Evolutionary conservation across 352 stramenopile species (phyloP), one percentile per base, ranked within the genome.

Genomic region (Blastocystis hominis): DNA sequence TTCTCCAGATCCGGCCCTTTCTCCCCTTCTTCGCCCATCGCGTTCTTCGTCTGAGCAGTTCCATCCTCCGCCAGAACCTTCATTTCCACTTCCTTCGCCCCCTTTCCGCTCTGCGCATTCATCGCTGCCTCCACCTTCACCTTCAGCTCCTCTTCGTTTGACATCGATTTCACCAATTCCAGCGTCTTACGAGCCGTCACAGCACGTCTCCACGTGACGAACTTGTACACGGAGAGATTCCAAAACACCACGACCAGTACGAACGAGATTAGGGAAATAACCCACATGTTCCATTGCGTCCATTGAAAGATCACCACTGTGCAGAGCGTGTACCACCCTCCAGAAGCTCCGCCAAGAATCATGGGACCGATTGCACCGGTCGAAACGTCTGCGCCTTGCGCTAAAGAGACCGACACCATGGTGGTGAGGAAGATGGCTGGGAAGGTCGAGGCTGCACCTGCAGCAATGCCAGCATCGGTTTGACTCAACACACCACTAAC

Each of bases 171-270:
- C 24, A 30, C 24, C 24, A 30, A 30, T 30, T 30, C 24, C 24
- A 64, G 56, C 7, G 56, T 64, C 56, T 13, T 64, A 38, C 56
- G 56, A 64, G 6, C 42, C 3, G 64, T 50, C 64, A 56, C 64
- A 76, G 50, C 64, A 50, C 64, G 64, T 84, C 72, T 84, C 72
- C 72, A 84, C 34, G 30, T 70, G 4, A 84, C 72, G 46, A 84
- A 84, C 10, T 70, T 70, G 36, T 84, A 84, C 3, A 66, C 38
- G 46, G 72, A 47, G 20, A 84, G 20, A 36, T 66, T 70, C 72
- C 72, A 84, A 54, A 2, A 63, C n/a, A 84, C 46, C 34, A 84
- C 44, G 2, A 56, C 38, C 17, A 70, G 44, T 2, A 84, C 59
- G 42, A 54, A 17, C 6, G 54, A 36, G 38, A 62, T 3, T 3